Evolutionary conservation across 805 yeast genomes (phyloP).

Genomic region (Starmerella bacillaris): DNA sequence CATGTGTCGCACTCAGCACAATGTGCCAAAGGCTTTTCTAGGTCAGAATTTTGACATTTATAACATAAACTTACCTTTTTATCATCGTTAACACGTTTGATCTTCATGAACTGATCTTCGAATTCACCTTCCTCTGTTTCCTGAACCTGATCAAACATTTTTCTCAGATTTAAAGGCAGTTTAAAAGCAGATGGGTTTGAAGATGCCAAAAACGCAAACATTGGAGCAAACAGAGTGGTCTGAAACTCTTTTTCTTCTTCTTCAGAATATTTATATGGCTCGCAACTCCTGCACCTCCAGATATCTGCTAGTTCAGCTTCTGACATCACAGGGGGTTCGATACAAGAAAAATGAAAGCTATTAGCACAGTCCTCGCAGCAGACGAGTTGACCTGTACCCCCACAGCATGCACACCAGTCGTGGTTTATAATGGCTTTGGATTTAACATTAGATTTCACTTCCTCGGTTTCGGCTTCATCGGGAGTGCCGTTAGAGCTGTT

Average conservation of each 20-base stretch:
- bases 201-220: conserved; percentile 40
- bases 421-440: conserved; percentile 34
- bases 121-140: conserved; percentile 58
- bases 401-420: conserved; percentile 83
- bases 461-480: background rate
- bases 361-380: conserved; percentile 90
- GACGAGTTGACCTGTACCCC: conserved; percentile 69
- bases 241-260: conserved; percentile 7
- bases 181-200: conserved; percentile 49
- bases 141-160: conserved; percentile 51
- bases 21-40: conserved; percentile 72
- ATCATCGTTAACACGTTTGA: conserved; percentile 30
- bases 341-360: conserved; percentile 80
- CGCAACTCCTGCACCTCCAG: conserved; percentile 78
- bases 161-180: conserved; percentile 52
- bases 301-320: conserved; percentile 46
- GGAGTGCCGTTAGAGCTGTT: no score
- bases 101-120: conserved; percentile 29
- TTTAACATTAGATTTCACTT: background rate
- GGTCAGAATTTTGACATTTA: conserved; percentile 55
- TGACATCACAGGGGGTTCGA: conserved; percentile 73
- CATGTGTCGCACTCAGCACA: conserved; percentile 55
- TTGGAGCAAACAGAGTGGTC: conserved; percentile 32
- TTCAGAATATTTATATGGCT: conserved; percentile 5
- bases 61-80: conserved; percentile 59